Base-by-base conservation (phyloP, 1,284 basidiomycete species). In the Cutaneotrichosporon sp. region DNA sequence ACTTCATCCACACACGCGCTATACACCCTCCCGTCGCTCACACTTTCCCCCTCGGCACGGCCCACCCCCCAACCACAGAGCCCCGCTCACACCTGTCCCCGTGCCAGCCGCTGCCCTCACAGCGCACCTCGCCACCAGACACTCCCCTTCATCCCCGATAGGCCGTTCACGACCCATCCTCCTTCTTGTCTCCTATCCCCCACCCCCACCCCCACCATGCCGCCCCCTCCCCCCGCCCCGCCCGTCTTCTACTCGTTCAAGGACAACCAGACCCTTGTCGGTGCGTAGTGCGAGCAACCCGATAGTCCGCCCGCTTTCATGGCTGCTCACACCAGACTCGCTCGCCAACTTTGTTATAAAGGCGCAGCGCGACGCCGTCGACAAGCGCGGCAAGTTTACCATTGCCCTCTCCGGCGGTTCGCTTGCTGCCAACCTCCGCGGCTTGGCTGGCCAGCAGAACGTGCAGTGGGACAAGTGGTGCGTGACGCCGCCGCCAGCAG, bases 331-430 rank as follows among this genome's bases (percentile, higher is more conserved):
- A 18, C 31, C 54, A 77, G 75, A 84, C 14, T 84, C 87, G 0
- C 87, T 99, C 65, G 91, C 94, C 13, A 81, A 85, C 60, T 99
- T 97, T 77, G 87, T 99, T 51, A 76, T 94, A 74, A 92, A 91
- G 71, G 90, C 91, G 0, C 97, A 99, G 83, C 89, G 88, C 69
- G 94, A 97, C 59, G 88, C 95, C 34, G 85, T 98, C 70, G 87
- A 90, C 73, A 94, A 92, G 82, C 89, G 92, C 78, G 90, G 89
- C 74, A 89, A 88, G 72, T 99, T 99, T 82, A 91, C 92, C 52
- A 77, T 99, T 72, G 97, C 95, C 56, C 83, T 98, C 69, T 97
- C 94, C 3, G 94, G 97, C 38, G 95, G 97, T 8, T 92, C 90
- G 6, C 85, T 99, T 47, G 93, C 95, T 42, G 89, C 89, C 72